Evolutionary conservation across 2,329 filamentous ascomycete genomes (phyloP).

Genomic region (Karstenula rhodostoma): DNA sequence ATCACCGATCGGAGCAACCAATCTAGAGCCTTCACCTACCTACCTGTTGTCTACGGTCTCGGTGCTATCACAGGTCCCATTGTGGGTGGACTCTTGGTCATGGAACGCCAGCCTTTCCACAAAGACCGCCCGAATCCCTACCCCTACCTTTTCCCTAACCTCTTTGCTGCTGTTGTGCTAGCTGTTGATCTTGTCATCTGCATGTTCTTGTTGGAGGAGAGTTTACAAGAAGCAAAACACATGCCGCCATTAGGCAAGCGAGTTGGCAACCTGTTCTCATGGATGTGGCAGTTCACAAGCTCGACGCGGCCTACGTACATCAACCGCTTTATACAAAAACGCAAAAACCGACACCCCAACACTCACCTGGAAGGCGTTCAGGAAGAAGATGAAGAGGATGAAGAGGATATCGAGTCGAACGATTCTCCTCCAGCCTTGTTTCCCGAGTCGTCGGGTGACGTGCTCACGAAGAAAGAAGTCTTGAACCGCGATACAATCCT

Average conservation of each 20-base stretch:
- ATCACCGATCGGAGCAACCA: conserved; percentile 96
- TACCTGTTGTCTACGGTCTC: conserved; percentile 94
- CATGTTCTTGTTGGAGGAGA: conserved; percentile 86
- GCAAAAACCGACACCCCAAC: conserved; percentile 30
- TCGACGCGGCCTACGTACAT: conserved; percentile 67
- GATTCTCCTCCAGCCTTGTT: conserved; percentile 51
- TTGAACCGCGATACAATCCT: conserved; percentile 83
- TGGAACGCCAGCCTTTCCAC: conserved; percentile 65
- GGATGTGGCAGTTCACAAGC: conserved; percentile 74
- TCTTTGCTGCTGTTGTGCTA: conserved; percentile 78
- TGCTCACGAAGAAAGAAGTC: conserved; percentile 65
- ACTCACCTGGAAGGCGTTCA: conserved; percentile 48
- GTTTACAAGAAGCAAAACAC: conserved; percentile 71
- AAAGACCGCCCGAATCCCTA: conserved; percentile 64
- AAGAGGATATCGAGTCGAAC: conserved; percentile 49
- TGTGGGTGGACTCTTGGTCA: conserved; percentile 84
- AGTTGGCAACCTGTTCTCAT: conserved; percentile 68
- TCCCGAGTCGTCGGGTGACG: conserved; percentile 49
- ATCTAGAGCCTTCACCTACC: conserved; percentile 89
- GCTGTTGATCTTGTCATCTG: conserved; percentile 76
- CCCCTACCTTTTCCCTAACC: conserved; percentile 86
- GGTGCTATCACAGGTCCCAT: conserved; percentile 93
- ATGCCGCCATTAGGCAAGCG: conserved; percentile 68
- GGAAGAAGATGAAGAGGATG: conserved; percentile 52
- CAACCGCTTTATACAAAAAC: conserved; percentile 46